Evolutionary conservation across 2,329 filamentous ascomycete genomes (phyloP).

Genomic region (Ophiostoma novo-ulmi): DNA sequence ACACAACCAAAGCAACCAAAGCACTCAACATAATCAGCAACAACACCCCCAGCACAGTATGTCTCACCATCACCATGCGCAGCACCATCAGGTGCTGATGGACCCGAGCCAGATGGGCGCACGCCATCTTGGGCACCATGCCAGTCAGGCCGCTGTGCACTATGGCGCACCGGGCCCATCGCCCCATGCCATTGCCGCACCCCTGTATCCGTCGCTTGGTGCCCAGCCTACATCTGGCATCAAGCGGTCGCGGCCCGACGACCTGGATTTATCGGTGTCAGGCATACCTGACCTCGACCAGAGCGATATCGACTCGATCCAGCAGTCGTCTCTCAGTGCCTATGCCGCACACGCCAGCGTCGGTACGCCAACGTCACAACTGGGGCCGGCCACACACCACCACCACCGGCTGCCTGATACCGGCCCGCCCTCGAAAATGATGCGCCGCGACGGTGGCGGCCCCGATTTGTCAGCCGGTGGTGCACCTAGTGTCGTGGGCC

Average conservation of each 20-base stretch:
- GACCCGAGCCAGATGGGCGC: constrained; percentile 51
- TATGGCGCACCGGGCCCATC: constrained; percentile 47
- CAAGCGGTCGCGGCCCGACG: constrained; percentile 54
- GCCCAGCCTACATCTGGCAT: constrained; percentile 31
- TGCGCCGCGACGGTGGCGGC: constrained; percentile 53
- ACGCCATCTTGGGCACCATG: constrained; percentile 44
- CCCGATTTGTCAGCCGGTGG: constrained; percentile 42
- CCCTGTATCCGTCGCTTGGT: constrained; percentile 47
- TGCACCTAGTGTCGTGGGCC: constrained; percentile 79
- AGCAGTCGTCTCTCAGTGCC: constrained; percentile 31
- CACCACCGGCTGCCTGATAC: constrained; percentile 76
- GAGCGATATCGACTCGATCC: constrained; percentile 51
- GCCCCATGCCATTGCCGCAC: constrained; percentile 44
- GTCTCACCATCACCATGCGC: constrained; percentile 46
- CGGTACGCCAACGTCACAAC: neutral
- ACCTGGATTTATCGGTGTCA: constrained; percentile 48
- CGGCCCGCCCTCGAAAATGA: constrained; percentile 61
- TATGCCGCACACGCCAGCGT: constrained; percentile 8
- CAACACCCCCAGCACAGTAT: constrained; percentile 44
- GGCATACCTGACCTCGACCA: constrained; percentile 51
- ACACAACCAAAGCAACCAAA: constrained; percentile 38
- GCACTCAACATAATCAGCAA: constrained; percentile 43
- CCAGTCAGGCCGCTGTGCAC: constrained; percentile 44
- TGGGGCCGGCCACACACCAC: constrained; percentile 45
- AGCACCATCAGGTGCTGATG: constrained; percentile 52